Evolutionary conservation across 2,329 filamentous ascomycete species (phyloP).

Genomic region (Shiraia bambusicola): DNA sequence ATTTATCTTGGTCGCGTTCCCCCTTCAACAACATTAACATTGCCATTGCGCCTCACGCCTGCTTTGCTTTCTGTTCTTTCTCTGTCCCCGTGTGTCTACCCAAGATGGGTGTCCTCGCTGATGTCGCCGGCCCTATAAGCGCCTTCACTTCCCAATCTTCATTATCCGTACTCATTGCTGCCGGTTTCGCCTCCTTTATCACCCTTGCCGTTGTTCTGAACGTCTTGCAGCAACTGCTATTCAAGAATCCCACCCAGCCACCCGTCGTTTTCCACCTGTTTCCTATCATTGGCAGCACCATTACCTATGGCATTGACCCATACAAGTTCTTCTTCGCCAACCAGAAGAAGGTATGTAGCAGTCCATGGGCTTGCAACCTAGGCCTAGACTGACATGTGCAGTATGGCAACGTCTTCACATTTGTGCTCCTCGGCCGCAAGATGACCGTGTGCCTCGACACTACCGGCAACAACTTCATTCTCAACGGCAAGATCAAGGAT

Average conservation of each 20-base stretch:
- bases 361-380: conserved; percentile 2
- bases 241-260: conserved; percentile 72
- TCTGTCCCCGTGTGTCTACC: conserved; percentile 5
- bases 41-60: conserved; percentile 5
- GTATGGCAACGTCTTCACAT: conserved; percentile 90
- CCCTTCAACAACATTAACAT: conserved; percentile 15
- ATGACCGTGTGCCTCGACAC: conserved; percentile 83
- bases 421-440: conserved; percentile 83
- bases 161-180: conserved; percentile 48
- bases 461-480: conserved; percentile 84
- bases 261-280: conserved; percentile 66
- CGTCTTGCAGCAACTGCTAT: conserved; percentile 74
- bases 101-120: conserved; percentile 56
- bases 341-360: conserved; percentile 66
- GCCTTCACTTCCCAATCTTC: conserved; percentile 44
- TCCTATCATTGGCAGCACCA: conserved; percentile 80
- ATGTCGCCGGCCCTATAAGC: conserved; percentile 52
- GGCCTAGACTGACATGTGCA: conserved; percentile 42
- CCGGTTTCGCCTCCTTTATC: conserved; percentile 52
- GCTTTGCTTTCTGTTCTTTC: conserved; percentile 13
- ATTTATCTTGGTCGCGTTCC: conserved; percentile 26
- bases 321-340: conserved; percentile 77
- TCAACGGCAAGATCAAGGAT: conserved; percentile 88
- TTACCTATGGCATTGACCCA: conserved; percentile 93
- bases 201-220: conserved; percentile 69